These are phyloP conservation scores for Discostella stelligeroides DNA, from an alignment of 108 stramenopile species.

Conservation along the genomic window DNA sequence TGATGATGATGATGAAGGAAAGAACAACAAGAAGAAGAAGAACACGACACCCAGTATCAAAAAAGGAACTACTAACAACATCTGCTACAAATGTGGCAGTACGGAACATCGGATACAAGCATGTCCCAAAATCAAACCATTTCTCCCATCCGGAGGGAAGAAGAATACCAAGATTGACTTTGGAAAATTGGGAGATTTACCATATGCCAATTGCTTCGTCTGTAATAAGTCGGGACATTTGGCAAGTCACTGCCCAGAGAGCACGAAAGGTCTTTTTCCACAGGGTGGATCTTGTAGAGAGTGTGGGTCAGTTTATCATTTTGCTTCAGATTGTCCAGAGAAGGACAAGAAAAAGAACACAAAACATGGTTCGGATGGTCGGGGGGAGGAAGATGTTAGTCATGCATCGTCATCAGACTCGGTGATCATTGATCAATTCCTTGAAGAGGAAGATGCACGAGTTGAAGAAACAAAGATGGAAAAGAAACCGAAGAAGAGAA, in stretches of 20 bases:
- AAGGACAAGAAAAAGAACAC: constrained; percentile 37
- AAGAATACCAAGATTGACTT: constrained; percentile 35
- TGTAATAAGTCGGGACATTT: constrained; percentile 78
- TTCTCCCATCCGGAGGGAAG: constrained; percentile 15
- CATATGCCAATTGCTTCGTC: constrained; percentile 79
- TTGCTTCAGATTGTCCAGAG: constrained; percentile 60
- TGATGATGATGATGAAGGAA: not conserved
- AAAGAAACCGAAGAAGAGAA: constrained; percentile 19
- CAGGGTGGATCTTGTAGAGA: constrained; percentile 72
- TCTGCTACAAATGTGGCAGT: constrained; percentile 86
- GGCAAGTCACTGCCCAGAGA: constrained; percentile 61
- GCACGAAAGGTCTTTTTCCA: constrained; percentile 70
- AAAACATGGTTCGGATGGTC: not conserved
- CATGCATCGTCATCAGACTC: constrained; percentile 13
- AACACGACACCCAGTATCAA: not conserved
- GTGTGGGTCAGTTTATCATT: constrained; percentile 71
- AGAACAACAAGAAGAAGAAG: constrained; percentile 19
- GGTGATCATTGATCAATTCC: constrained; percentile 32
- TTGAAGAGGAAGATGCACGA: constrained; percentile 10
- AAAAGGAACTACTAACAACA: not conserved
- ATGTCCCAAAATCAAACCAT: constrained; percentile 57
- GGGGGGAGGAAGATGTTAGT: constrained; percentile 19
- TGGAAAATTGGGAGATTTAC: constrained; percentile 54
- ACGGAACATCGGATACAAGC: constrained; percentile 67
- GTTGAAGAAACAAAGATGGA: constrained; percentile 2